phyloP scores from a whole-genome alignment of 2,329 filamentous ascomycete genomes.

The Nothophaeocryptopus gaeumannii region DNA sequence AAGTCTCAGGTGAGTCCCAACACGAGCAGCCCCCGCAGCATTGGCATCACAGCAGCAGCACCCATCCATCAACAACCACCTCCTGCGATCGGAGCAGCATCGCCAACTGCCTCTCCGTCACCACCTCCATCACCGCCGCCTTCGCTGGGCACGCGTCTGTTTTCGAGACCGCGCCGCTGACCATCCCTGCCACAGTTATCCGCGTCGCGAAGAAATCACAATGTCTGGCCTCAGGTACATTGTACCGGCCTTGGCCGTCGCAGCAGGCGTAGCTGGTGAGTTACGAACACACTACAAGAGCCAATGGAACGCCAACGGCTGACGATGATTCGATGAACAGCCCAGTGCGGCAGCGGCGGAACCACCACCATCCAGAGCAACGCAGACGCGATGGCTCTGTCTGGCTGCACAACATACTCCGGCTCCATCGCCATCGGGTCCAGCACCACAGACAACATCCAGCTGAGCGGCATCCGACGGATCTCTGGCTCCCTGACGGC shows the following conservation, averaged over 20 bases:
- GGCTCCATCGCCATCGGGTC: constrained; percentile 66
- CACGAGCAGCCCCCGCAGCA: not conserved
- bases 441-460: constrained; percentile 56
- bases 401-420: constrained; percentile 64
- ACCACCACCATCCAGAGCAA: constrained; percentile 59
- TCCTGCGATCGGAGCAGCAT: not conserved
- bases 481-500: constrained; percentile 58
- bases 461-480: constrained; percentile 59
- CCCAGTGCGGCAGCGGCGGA: constrained; percentile 39
- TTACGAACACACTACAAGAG: constrained; percentile 17
- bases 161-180: constrained; percentile 16
- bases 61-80: not conserved
- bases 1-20: constrained; percentile 13
- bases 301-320: constrained; percentile 22
- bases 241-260: constrained; percentile 56
- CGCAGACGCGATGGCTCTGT: constrained; percentile 59
- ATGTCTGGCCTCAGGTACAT: constrained; percentile 58
- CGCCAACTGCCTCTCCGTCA: not conserved
- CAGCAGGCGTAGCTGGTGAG: constrained; percentile 52
- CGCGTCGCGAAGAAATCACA: constrained; percentile 22
- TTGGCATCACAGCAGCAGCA: not conserved
- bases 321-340: constrained; percentile 14
- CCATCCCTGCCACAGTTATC: constrained; percentile 18
- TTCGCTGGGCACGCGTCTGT: constrained; percentile 7
- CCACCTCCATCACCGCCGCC: not conserved